phyloP scores from a whole-genome alignment of 1,139 yeast genomes.

The Yamadazyma songkhlaensis region DNA sequence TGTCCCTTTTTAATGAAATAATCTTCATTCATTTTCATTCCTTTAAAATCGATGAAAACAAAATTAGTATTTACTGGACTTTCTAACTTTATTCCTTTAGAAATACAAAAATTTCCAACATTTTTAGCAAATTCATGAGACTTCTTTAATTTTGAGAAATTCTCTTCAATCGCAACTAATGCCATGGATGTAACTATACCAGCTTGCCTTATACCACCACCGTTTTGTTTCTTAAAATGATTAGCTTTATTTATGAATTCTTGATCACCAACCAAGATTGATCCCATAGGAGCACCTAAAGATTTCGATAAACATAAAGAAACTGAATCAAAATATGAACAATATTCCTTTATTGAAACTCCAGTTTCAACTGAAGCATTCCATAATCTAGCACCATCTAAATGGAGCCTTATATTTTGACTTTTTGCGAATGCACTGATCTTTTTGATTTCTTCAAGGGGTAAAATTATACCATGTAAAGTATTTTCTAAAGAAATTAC shows the following conservation, averaged over 20 bases:
- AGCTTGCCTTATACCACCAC: constrained; percentile 49
- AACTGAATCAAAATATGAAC: constrained; percentile 41
- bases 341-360: constrained; percentile 35
- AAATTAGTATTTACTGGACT: constrained; percentile 43
- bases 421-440: constrained; percentile 36
- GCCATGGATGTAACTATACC: constrained; percentile 38
- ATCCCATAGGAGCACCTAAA: constrained; percentile 48
- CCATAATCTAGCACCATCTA: constrained; percentile 50
- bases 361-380: constrained; percentile 45
- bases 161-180: constrained; percentile 38
- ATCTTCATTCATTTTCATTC: constrained; percentile 30
- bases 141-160: constrained; percentile 34
- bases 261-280: constrained; percentile 35
- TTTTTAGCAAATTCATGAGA: constrained; percentile 55
- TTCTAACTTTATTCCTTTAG: constrained; percentile 28
- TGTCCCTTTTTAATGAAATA: constrained; percentile 23
- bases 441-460: constrained; percentile 38
- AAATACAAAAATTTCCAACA: constrained; percentile 45
- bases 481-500: constrained; percentile 46
- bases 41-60: constrained; percentile 38
- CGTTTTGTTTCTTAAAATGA: constrained; percentile 46
- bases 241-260: constrained; percentile 40
- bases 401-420: constrained; percentile 35
- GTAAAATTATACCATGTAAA: constrained; percentile 43
- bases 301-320: constrained; percentile 46